phyloP scores from a whole-genome alignment of 805 yeast genomes.

The Candida nanaspora region DNA sequence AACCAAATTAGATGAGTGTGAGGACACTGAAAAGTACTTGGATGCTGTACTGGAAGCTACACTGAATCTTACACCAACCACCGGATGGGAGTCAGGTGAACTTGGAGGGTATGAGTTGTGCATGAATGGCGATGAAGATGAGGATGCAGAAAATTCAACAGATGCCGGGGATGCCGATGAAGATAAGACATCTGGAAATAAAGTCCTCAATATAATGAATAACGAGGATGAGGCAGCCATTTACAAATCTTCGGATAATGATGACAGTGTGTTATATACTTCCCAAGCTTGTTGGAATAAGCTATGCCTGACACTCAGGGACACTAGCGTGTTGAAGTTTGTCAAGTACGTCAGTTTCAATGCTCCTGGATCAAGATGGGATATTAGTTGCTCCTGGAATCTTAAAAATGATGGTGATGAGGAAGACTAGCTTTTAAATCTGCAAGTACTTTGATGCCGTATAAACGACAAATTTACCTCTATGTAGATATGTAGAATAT shows the following conservation, averaged over 20 bases:
- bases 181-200: constrained; percentile 7
- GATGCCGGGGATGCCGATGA: constrained; percentile 34
- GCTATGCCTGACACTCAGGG: constrained; percentile 70
- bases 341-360: constrained; percentile 84
- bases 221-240: constrained; percentile 78
- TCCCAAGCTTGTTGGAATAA: constrained; percentile 81
- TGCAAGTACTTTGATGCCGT: too few species aligned
- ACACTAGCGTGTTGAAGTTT: constrained; percentile 81
- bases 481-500: too few species aligned
- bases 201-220: constrained; percentile 7
- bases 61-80: constrained; percentile 70
- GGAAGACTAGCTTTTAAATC: too few species aligned
- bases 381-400: constrained; percentile 73
- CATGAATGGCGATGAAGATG: constrained; percentile 55
- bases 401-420: constrained; percentile 43
- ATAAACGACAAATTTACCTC: too few species aligned
- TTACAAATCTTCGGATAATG: constrained; percentile 58
- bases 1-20: constrained; percentile 35
- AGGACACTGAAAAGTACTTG: constrained; percentile 34
- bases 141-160: constrained; percentile 32
- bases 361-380: constrained; percentile 94
- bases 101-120: constrained; percentile 91
- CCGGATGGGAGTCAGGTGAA: constrained; percentile 85
- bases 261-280: constrained; percentile 71
- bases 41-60: constrained; percentile 70